Conservation (phyloP, 2,329 filamentous ascomycete species). For the Exophiala bonariae region DNA sequence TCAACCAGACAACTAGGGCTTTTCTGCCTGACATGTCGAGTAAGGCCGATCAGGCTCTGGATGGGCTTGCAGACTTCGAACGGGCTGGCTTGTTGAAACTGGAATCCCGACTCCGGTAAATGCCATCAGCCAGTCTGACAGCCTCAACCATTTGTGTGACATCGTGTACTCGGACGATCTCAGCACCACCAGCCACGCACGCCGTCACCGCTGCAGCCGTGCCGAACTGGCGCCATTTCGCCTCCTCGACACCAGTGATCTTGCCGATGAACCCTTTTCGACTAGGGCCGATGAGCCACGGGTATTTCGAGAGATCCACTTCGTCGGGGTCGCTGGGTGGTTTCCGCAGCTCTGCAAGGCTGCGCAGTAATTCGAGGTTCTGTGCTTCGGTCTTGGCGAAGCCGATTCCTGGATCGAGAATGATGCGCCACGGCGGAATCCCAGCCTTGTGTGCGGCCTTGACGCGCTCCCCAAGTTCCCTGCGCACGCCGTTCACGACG, state of each 20-base stretch:
- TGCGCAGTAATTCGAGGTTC: slow-evolving; percentile 76
- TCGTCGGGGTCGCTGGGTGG: slow-evolving; percentile 64
- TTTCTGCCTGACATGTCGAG: too few relatives aligned
- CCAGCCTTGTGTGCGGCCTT: slow-evolving; percentile 76
- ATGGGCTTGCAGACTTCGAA: too few relatives aligned
- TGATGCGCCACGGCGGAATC: slow-evolving; percentile 87
- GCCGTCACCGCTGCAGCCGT: slow-evolving; percentile 87
- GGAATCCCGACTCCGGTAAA: slow-evolving; percentile 59
- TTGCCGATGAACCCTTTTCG: slow-evolving; percentile 86
- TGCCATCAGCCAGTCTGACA: slow-evolving; percentile 86
- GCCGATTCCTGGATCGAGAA: slow-evolving; percentile 89
- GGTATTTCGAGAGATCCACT: slow-evolving; percentile 63
- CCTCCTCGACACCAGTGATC: slow-evolving; percentile 72
- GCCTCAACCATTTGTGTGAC: slow-evolving; percentile 83
- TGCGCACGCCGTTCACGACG: slow-evolving; percentile 63
- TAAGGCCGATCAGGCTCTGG: too few relatives aligned
- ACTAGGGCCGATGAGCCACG: slow-evolving; percentile 87
- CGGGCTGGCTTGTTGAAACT: too few relatives aligned
- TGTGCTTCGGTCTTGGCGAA: slow-evolving; percentile 84
- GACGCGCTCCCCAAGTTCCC: slow-evolving; percentile 70
- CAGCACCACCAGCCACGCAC: slow-evolving; percentile 81
- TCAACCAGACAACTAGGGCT: too few relatives aligned
- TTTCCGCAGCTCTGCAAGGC: slow-evolving; percentile 63
- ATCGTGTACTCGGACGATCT: slow-evolving; percentile 92
- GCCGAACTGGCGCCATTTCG: slow-evolving; percentile 74